These are phyloP conservation scores for Evernia prunastri DNA, from an alignment of 495 filamentous ascomycete species.

Conservation along the genomic window DNA sequence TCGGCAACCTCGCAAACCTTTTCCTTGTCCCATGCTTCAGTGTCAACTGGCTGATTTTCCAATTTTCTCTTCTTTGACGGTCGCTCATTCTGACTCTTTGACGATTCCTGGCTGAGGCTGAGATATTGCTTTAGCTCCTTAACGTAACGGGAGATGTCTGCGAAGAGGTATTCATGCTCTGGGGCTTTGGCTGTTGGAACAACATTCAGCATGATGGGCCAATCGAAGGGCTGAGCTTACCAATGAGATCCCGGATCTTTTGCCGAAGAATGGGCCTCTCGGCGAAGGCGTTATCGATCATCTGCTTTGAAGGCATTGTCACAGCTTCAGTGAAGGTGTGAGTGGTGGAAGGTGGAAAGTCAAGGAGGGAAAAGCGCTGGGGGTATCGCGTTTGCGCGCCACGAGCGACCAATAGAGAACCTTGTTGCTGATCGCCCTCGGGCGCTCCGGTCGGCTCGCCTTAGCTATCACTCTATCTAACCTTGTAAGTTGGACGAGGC, in stretches of 20 bases:
- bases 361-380: not conserved
- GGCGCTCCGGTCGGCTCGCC: not conserved
- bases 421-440: not conserved
- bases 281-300: slow-evolving; percentile 16
- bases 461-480: no score
- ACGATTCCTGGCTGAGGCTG: slow-evolving; percentile 21
- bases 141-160: slow-evolving; percentile 46
- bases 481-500: no score
- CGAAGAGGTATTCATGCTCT: slow-evolving; percentile 31
- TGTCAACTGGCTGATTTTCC: slow-evolving; percentile 41
- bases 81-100: slow-evolving; percentile 29
- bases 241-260: slow-evolving; percentile 4
- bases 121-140: slow-evolving; percentile 33
- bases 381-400: slow-evolving; percentile 13
- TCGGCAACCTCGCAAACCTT: slow-evolving; percentile 55
- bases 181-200: slow-evolving; percentile 8
- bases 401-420: slow-evolving; percentile 3
- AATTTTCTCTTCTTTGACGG: slow-evolving; percentile 52
- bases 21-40: slow-evolving; percentile 35
- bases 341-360: not conserved
- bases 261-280: slow-evolving; percentile 14
- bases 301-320: not conserved
- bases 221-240: slow-evolving; percentile 4
- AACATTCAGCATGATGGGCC: slow-evolving; percentile 14
- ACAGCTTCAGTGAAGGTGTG: not conserved